These are phyloP conservation scores for Warburgia ugandensis DNA, from an alignment of 164 flowering plant genomes.

Conservation along the genomic window DNA sequence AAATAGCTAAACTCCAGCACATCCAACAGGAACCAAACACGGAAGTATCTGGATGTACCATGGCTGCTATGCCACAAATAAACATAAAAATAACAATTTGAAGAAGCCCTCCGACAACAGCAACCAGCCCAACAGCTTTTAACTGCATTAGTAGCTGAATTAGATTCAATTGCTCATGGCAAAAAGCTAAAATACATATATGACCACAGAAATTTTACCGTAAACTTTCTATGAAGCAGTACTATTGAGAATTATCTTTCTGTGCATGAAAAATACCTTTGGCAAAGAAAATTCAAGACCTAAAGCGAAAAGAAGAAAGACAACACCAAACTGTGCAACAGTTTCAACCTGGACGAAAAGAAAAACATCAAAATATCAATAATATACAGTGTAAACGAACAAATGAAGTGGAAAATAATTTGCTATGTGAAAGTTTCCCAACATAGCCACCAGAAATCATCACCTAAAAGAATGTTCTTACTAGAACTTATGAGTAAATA, in stretches of 20 bases:
- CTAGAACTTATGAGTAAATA: no score
- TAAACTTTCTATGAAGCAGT: no score
- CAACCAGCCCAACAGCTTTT: slow-evolving; percentile 91
- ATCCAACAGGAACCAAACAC: neutral
- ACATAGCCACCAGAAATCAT: no score
- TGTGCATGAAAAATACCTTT: slow-evolving; percentile 44
- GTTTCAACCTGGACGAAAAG: slow-evolving; percentile 81
- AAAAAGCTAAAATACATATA: neutral
- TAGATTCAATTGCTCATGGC: neutral
- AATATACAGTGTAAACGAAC: no score
- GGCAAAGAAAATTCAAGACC: slow-evolving; percentile 92
- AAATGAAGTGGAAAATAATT: neutral
- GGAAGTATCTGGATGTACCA: slow-evolving; percentile 33
- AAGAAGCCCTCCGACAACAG: slow-evolving; percentile 92
- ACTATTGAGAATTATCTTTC: no score
- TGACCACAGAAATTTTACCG: neutral
- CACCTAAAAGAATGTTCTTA: no score
- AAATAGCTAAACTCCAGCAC: neutral
- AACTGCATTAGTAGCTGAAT: slow-evolving; percentile 41
- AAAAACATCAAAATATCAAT: neutral
- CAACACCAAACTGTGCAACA: slow-evolving; percentile 97
- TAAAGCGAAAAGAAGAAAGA: slow-evolving; percentile 94
- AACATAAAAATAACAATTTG: slow-evolving; percentile 73
- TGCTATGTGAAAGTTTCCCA: no score
- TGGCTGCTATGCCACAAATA: slow-evolving; percentile 58